Conservation (phyloP, 768 basidiomycete species). For the Trametes punicea region DNA sequence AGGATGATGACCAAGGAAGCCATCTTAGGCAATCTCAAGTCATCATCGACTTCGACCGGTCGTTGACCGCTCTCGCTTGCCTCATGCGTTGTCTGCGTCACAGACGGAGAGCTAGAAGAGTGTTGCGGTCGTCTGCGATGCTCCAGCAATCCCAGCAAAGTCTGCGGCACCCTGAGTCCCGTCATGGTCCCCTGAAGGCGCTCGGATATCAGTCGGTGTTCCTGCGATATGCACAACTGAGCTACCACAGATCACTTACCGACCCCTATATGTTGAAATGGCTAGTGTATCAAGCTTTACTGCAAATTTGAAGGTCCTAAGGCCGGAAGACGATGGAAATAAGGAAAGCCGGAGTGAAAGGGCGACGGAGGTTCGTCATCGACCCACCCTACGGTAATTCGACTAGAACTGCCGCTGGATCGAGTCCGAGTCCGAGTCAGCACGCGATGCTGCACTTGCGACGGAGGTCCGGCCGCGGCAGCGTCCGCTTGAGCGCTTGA, state of each 20-base stretch:
- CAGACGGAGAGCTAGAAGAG: neutral
- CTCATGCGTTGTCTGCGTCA: neutral
- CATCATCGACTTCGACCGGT: conserved; percentile 17
- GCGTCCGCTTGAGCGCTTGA: neutral
- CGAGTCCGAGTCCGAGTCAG: too few species aligned
- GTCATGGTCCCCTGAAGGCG: neutral
- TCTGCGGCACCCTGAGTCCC: conserved; percentile 8
- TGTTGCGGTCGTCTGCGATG: neutral
- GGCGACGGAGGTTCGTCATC: too few species aligned
- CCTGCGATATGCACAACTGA: neutral
- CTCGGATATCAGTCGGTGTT: neutral
- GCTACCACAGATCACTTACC: neutral
- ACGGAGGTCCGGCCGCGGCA: neutral
- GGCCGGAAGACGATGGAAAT: too few species aligned
- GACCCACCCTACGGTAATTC: neutral
- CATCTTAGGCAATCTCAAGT: conserved; percentile 48
- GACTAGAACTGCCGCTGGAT: neutral
- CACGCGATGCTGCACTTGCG: neutral
- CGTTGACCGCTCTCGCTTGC: conserved; percentile 1
- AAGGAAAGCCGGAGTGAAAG: neutral
- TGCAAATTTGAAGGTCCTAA: too few species aligned
- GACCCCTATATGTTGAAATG: too few species aligned
- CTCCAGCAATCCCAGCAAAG: conserved; percentile 1
- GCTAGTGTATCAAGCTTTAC: too few species aligned
- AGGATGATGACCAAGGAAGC: conserved; percentile 46